These are phyloP conservation scores for Phialophora macrospora DNA, from an alignment of 2,329 filamentous ascomycete species.

Conservation along the genomic window DNA sequence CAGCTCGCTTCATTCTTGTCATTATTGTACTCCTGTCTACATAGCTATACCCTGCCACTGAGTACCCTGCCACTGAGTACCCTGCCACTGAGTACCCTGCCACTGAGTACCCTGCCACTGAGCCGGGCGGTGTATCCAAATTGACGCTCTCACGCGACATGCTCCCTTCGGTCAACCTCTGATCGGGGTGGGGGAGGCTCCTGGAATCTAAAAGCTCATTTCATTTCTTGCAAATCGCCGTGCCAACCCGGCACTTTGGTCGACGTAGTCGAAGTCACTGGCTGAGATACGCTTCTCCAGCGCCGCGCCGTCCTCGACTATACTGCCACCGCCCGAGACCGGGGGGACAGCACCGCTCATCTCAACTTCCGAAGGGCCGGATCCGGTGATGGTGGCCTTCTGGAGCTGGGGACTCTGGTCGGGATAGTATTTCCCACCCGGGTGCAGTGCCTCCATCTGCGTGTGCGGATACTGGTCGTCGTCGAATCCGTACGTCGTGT, in stretches of 20 bases:
- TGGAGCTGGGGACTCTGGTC: conserved; percentile 36
- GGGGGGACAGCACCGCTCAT: conserved; percentile 23
- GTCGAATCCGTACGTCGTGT: conserved; percentile 31
- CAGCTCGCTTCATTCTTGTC: background rate
- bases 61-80: too few relatives aligned
- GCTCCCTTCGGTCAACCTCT: background rate
- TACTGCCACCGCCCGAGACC: conserved; percentile 2
- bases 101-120: background rate
- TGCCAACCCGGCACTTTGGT: conserved; percentile 24
- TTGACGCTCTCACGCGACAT: background rate
- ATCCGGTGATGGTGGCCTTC: conserved; percentile 1
- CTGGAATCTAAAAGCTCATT: background rate
- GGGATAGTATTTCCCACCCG: conserved; percentile 54
- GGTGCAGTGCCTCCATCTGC: conserved; percentile 51
- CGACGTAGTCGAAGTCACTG: conserved; percentile 26
- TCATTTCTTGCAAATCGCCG: conserved; percentile 22
- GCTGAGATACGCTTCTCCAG: conserved; percentile 26
- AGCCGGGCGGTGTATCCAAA: background rate
- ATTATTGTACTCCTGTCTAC: background rate
- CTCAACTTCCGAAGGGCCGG: conserved; percentile 12
- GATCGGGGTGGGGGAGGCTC: background rate
- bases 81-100: too few relatives aligned
- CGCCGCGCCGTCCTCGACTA: conserved; percentile 4
- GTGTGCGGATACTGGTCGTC: conserved; percentile 31
- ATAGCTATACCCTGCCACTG: background rate